phyloP scores from a whole-genome alignment of 176 grass and related monocot species.

The Hordeum vulgare region MorexV3_pseudomolecules_assembly NC_058518.1:428374153-428374652 shows the following conservation, averaged over 20 bases:
- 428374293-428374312: neutral
- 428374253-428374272: neutral
- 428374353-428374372: neutral
- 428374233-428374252: neutral
- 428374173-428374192: neutral
- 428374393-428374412: neutral
- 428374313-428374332: neutral
- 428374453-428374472: neutral
- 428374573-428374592: constrained; percentile 31
- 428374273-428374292: constrained; percentile 1
- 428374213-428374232: neutral
- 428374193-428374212: neutral
- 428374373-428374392: neutral
- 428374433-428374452: neutral
- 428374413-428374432: constrained; percentile 12
- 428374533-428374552: constrained; percentile 32
- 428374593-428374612: constrained; percentile 59
- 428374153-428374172: neutral
- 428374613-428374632: constrained; percentile 71
- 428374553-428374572: constrained; percentile 17
- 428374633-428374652: constrained; percentile 50
- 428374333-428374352: neutral
- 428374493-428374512: neutral
- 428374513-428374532: constrained; percentile 24
- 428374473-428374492: neutral